Base-by-base conservation (phyloP, 139 green algal genomes). In the Asterochloris erici region DNA sequence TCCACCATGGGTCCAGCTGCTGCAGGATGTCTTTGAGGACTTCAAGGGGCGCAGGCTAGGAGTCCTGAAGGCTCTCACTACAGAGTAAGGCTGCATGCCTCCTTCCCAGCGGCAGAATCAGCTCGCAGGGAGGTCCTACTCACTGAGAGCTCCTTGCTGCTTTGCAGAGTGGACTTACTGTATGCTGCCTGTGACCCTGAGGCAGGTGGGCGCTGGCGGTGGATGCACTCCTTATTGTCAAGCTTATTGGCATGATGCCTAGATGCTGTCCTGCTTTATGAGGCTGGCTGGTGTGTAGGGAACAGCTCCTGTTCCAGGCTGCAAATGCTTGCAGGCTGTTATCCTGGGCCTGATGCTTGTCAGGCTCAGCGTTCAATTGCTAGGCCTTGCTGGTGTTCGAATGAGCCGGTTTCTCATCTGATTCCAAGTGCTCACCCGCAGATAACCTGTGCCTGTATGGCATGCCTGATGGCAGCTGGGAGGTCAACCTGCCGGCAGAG, bases 381-480 rank as follows among this genome's bases (percentile, higher is more conserved):
- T 54, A 54, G 38, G 38, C 38, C 38, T 54, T 54, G 38, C 38
- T 54, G 4, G 2, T 54, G 2, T 54, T 6, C 2, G 2, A 6
- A 54, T 54, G 38, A 54, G 6, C 38, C 6, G 38, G 2, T 54
- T 2, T 54, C 6, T 6, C 38, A 54, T 54, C 38, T 54, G 38
- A 54, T 54, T 6, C 38, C 38, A 54, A 54, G 38, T 54, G 38
- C 1, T 69, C 10, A 15, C 21, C 16, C 47, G 76, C 90, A 60
- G 97, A 99, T n/a, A 99, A 99, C 86, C 87, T 99, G 38, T 99
- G 95, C 84, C 87, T 99, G 19, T 99, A 99, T 86, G 96, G 94
- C 27, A 89, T 95, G 24, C 83, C 89, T 0, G 94, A 98, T 77
- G 93, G 93, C 0, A 89, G 60, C 0, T 99, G 97, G 96, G 85